phyloP scores from a whole-genome alignment of 495 filamentous ascomycete species.

The Tetracladium marchalianum region DNA sequence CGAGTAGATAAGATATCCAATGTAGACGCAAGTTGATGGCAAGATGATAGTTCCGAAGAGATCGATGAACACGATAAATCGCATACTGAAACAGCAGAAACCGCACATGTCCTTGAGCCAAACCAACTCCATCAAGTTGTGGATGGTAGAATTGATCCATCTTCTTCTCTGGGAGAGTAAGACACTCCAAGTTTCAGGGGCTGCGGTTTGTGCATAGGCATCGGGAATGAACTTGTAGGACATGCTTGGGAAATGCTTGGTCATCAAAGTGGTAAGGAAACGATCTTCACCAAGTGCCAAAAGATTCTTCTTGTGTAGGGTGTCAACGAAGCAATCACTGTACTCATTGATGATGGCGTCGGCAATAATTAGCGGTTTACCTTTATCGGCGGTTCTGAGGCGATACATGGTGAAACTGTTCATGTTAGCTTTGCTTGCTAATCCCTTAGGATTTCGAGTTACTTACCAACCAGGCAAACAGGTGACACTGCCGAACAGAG shows the following conservation, averaged over 20 bases:
- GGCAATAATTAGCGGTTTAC: slow-evolving; percentile 84
- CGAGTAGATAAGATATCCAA: slow-evolving; percentile 80
- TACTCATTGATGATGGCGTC: slow-evolving; percentile 83
- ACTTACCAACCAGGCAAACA: slow-evolving; percentile 98
- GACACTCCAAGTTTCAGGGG: slow-evolving; percentile 87
- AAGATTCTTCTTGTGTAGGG: slow-evolving; percentile 97
- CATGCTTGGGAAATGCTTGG: slow-evolving; percentile 91
- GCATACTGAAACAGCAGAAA: slow-evolving; percentile 99
- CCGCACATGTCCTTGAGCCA: slow-evolving; percentile 86
- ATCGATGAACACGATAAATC: slow-evolving; percentile 94
- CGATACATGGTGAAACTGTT: slow-evolving; percentile 97
- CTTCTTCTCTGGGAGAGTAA: slow-evolving; percentile 89
- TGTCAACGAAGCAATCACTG: slow-evolving; percentile 78
- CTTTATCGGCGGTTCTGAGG: slow-evolving; percentile 82
- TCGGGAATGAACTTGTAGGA: slow-evolving; percentile 92
- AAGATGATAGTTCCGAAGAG: slow-evolving; percentile 89
- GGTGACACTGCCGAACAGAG: slow-evolving; percentile 88
- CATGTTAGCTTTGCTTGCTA: slow-evolving; percentile 17
- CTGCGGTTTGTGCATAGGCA: slow-evolving; percentile 85
- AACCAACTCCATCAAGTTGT: slow-evolving; percentile 87
- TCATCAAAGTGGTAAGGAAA: slow-evolving; percentile 95
- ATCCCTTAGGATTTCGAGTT: slow-evolving; percentile 15
- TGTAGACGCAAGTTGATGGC: slow-evolving; percentile 81
- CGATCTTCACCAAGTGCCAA: slow-evolving; percentile 94
- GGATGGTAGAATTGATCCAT: slow-evolving; percentile 98